These are phyloP conservation scores for Pseudozyma thailandica DNA, from an alignment of 1,284 basidiomycete genomes.

Conservation along the genomic window DNA sequence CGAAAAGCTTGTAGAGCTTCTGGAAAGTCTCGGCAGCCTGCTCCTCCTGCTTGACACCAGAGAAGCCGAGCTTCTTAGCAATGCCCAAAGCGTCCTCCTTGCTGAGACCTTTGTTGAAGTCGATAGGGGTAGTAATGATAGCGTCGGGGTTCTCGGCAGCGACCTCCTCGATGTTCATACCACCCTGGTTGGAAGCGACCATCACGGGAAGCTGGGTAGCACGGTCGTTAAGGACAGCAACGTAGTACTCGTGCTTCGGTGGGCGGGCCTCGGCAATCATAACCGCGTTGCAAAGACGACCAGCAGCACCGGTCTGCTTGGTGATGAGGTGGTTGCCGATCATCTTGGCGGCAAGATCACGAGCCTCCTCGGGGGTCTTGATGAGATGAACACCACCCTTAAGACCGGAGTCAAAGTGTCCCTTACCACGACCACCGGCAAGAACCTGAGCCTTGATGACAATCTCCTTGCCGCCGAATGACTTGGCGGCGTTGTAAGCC, in stretches of 20 bases:
- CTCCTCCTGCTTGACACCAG: conserved; percentile 78
- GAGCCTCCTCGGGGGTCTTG: conserved; percentile 89
- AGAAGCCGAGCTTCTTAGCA: conserved; percentile 92
- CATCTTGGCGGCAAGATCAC: conserved; percentile 90
- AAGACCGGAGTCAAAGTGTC: conserved; percentile 94
- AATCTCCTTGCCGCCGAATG: conserved; percentile 74
- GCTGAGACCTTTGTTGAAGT: conserved; percentile 85
- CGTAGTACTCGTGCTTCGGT: conserved; percentile 97
- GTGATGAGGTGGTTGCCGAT: conserved; percentile 95
- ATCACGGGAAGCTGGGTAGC: conserved; percentile 87
- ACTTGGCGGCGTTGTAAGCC: conserved; percentile 86
- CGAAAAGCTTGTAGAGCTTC: conserved; percentile 96
- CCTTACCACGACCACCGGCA: conserved; percentile 98
- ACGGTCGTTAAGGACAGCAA: conserved; percentile 96
- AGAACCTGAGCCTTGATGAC: conserved; percentile 97
- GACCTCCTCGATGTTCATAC: conserved; percentile 94
- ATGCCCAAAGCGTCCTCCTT: conserved; percentile 79
- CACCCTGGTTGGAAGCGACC: conserved; percentile 85
- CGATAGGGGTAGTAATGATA: conserved; percentile 94
- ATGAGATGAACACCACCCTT: conserved; percentile 98
- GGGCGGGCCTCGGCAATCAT: conserved; percentile 97
- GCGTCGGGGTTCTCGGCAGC: conserved; percentile 95
- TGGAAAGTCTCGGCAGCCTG: conserved; percentile 91
- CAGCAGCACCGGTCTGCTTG: conserved; percentile 94
- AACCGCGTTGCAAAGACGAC: conserved; percentile 94